A percentile compares a stretch with the other conserved stretches of the same genome.
Evolutionary conservation across 805 yeast species (phyloP).

Genomic region (Saccharomycodes ludwigii): DNA sequence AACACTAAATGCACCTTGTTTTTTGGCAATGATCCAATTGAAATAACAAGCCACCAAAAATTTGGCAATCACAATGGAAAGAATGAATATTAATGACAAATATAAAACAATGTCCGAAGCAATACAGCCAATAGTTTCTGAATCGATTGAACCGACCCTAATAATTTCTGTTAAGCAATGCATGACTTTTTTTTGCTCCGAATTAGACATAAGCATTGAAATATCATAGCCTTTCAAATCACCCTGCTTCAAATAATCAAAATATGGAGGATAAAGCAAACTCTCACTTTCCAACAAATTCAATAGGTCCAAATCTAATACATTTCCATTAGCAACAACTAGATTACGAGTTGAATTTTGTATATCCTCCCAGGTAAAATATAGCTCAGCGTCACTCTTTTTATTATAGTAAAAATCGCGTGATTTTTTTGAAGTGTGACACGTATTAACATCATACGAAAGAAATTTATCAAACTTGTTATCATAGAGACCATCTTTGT

Average conservation of each 20-base stretch:
- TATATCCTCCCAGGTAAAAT: conserved; percentile 84
- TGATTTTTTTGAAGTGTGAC: conserved; percentile 68
- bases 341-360: conserved; percentile 56
- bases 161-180: conserved; percentile 75
- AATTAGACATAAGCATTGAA: conserved; percentile 54
- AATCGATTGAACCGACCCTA: conserved; percentile 82
- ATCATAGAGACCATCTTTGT: conserved; percentile 56
- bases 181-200: conserved; percentile 44
- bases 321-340: conserved; percentile 82
- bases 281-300: conserved; percentile 65
- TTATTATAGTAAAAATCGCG: conserved; percentile 55
- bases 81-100: conserved; percentile 71
- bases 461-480: conserved; percentile 41
- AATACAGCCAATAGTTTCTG: conserved; percentile 86
- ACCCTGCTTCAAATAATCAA: conserved; percentile 47
- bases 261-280: conserved; percentile 58
- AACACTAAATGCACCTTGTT: conserved; percentile 66
- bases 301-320: conserved; percentile 66
- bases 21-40: conserved; percentile 68
- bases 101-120: conserved; percentile 77
- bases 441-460: conserved; percentile 78
- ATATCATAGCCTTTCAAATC: conserved; percentile 68
- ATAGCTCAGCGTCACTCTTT: conserved; percentile 58
- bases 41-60: conserved; percentile 82
- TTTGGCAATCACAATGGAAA: conserved; percentile 65